These are phyloP conservation scores for Taxawa tesnikishii DNA, from an alignment of 2,329 filamentous ascomycete genomes.

Conservation along the genomic window DNA sequence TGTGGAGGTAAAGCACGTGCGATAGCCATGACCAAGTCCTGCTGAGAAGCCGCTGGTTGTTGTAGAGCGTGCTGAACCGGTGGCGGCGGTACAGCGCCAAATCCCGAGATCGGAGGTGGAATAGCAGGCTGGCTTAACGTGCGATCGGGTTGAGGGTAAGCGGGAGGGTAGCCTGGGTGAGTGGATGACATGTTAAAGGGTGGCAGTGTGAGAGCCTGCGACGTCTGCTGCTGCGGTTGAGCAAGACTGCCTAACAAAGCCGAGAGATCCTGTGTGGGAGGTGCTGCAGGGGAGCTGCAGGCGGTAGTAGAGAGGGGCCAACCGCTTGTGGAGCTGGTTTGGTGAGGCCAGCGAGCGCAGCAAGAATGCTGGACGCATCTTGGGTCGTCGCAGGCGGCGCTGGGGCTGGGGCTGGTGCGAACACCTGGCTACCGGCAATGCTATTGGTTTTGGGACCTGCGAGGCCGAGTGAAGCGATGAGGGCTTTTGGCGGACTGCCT, in stretches of 20 bases:
- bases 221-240: constrained; percentile 10
- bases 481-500: constrained; percentile 17
- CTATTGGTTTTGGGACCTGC: too few species aligned
- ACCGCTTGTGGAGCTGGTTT: constrained; percentile 7
- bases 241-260: constrained; percentile 7
- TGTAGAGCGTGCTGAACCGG: neutral
- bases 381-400: constrained; percentile 10
- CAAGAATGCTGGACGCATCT: constrained; percentile 23
- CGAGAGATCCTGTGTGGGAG: constrained; percentile 5
- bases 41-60: constrained; percentile 2
- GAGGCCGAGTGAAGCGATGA: constrained; percentile 12
- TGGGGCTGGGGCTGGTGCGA: constrained; percentile 8
- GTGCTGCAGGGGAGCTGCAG: neutral
- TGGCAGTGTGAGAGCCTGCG: constrained; percentile 9
- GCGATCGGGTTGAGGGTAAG: neutral
- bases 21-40: constrained; percentile 6
- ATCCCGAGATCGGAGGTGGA: neutral
- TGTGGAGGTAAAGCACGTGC: constrained; percentile 21
- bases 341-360: constrained; percentile 18
- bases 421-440: too few species aligned
- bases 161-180: neutral
- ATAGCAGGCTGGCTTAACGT: constrained; percentile 2
- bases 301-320: constrained; percentile 2
- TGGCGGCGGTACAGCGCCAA: neutral
- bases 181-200: constrained; percentile 1